Conservation (phyloP, 169 alveolate species). For the Babesia caballi region DNA sequence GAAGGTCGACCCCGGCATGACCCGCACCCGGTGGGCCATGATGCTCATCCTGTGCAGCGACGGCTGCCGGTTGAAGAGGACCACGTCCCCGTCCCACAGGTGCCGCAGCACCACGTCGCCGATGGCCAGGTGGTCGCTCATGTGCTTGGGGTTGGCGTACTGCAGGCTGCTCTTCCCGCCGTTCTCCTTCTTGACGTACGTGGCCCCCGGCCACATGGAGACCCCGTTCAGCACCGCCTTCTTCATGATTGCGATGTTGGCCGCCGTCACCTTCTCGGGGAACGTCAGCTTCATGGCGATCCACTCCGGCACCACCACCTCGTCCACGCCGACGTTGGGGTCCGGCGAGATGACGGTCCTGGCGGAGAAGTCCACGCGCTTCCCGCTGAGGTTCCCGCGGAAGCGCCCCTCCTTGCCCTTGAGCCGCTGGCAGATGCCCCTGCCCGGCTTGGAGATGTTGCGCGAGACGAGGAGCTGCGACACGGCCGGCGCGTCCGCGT, state of each 20-base stretch:
- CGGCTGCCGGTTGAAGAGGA: constrained; percentile 98
- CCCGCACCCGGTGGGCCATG: constrained; percentile 94
- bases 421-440: constrained; percentile 81
- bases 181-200: constrained; percentile 79
- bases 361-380: constrained; percentile 98
- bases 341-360: constrained; percentile 99
- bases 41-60: constrained; percentile 96
- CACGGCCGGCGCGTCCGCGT: constrained; percentile 92
- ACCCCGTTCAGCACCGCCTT: constrained; percentile 90
- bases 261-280: constrained; percentile 92
- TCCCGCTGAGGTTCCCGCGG: constrained; percentile 98
- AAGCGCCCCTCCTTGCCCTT: constrained; percentile 96
- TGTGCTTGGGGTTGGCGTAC: constrained; percentile 83
- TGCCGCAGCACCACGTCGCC: constrained; percentile 99
- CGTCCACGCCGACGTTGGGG: constrained; percentile 96
- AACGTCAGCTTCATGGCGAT: constrained; percentile 95
- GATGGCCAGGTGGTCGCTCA: constrained; percentile 74
- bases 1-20: constrained; percentile 93
- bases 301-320: constrained; percentile 96
- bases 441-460: constrained; percentile 76
- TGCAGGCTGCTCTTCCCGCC: constrained; percentile 80
- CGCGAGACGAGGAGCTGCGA: constrained; percentile 80
- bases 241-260: constrained; percentile 86
- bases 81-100: constrained; percentile 94
- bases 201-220: constrained; percentile 96